phyloP scores from a whole-genome alignment of 2,329 filamentous ascomycete species.

The Nannizzia gypsea region DNA sequence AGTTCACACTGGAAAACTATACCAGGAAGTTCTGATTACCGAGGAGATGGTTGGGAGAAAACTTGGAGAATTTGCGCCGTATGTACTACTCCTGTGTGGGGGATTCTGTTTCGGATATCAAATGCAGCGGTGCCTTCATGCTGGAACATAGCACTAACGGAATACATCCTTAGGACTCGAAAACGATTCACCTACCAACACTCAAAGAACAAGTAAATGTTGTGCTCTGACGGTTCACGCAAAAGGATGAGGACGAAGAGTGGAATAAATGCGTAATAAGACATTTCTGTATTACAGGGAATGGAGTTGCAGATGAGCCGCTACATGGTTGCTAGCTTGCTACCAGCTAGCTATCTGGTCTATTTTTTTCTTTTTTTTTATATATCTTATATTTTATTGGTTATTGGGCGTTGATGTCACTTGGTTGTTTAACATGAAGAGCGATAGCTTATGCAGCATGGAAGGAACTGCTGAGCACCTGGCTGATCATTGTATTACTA shows the following conservation, averaged over 20 bases:
- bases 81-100: conserved; percentile 32
- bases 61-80: conserved; percentile 84
- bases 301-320: not conserved
- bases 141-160: not conserved
- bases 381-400: not conserved
- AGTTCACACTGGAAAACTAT: conserved; percentile 83
- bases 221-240: not conserved
- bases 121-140: not conserved
- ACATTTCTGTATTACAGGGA: not conserved
- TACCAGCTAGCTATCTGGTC: not conserved
- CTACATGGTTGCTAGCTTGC: not conserved
- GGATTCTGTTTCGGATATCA: not conserved
- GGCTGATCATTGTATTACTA: not conserved
- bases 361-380: too few relatives aligned
- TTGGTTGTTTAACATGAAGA: not conserved
- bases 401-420: not conserved
- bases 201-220: conserved; percentile 47
- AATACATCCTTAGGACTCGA: conserved; percentile 42
- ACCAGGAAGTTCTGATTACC: conserved; percentile 70
- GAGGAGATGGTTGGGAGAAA: conserved; percentile 97
- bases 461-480: not conserved
- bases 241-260: not conserved
- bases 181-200: conserved; percentile 57
- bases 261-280: too few relatives aligned
- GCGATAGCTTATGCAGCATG: not conserved